phyloP scores from a whole-genome alignment of 2,329 filamentous ascomycete genomes.

The Nemania sp. region DNA sequence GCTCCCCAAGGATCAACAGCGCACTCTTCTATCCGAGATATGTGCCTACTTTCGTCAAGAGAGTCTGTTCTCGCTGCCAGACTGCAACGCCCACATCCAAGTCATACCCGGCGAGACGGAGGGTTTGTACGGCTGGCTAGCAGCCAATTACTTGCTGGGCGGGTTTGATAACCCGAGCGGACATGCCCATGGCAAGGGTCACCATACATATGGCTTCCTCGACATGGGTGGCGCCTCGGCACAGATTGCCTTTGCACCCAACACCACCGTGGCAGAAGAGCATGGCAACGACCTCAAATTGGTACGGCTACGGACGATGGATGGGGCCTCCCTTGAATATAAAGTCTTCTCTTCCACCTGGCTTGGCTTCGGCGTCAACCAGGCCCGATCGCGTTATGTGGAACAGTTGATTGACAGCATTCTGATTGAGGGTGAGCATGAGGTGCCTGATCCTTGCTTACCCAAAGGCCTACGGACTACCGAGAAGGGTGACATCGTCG shows the following conservation, averaged over 20 bases:
- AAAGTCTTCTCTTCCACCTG: constrained; percentile 94
- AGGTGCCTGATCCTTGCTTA: constrained; percentile 89
- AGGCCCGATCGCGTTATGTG: constrained; percentile 86
- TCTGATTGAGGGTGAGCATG: constrained; percentile 58
- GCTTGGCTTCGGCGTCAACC: constrained; percentile 96
- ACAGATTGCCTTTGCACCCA: constrained; percentile 97
- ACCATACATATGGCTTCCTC: constrained; percentile 95
- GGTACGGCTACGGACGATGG: constrained; percentile 79
- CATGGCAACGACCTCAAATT: constrained; percentile 89
- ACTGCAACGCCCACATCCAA: constrained; percentile 87
- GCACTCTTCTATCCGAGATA: constrained; percentile 73
- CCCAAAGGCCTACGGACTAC: constrained; percentile 77
- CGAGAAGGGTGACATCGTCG: constrained; percentile 65
- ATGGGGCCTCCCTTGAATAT: constrained; percentile 79
- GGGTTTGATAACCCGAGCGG: constrained; percentile 79
- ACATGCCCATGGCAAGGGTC: constrained; percentile 81
- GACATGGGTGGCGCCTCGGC: constrained; percentile 99
- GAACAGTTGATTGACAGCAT: constrained; percentile 72
- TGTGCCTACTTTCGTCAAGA: constrained; percentile 80
- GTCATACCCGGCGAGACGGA: constrained; percentile 96
- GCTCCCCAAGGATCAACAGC: constrained; percentile 73
- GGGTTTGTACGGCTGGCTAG: constrained; percentile 95
- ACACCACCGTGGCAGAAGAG: constrained; percentile 84
- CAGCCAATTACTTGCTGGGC: constrained; percentile 91
- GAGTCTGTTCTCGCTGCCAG: constrained; percentile 83